These are phyloP conservation scores for Talaromyces sp. DNA, from an alignment of 2,329 filamentous ascomycete species.

Conservation along the genomic window DNA sequence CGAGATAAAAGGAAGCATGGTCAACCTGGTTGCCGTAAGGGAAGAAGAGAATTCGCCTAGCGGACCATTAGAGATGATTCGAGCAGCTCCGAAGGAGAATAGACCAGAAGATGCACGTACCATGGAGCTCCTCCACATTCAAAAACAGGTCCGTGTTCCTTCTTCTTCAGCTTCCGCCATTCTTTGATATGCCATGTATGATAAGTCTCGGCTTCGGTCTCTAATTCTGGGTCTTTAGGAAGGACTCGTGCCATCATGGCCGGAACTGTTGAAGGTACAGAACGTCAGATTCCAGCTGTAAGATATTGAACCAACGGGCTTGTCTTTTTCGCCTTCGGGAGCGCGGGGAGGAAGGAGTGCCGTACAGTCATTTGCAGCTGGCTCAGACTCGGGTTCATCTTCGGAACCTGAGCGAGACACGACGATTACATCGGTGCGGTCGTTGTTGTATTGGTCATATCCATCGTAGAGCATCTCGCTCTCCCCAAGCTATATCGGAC, in stretches of 20 bases:
- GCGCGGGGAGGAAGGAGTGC: conserved; percentile 14
- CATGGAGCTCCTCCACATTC: conserved; percentile 82
- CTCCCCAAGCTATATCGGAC: conserved; percentile 45
- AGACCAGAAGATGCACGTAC: conserved; percentile 45
- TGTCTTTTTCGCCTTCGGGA: neutral
- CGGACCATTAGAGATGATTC: neutral
- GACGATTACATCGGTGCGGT: conserved; percentile 58
- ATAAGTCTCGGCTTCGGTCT: conserved; percentile 68
- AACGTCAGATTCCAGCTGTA: conserved; percentile 4
- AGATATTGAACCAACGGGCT: conserved; percentile 12
- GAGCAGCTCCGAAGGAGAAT: neutral
- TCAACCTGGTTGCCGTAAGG: conserved; percentile 93
- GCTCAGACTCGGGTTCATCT: conserved; percentile 51
- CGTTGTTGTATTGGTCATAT: conserved; percentile 54
- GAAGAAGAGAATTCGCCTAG: conserved; percentile 88
- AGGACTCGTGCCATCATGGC: conserved; percentile 80
- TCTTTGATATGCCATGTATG: conserved; percentile 83
- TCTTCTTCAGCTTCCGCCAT: conserved; percentile 71
- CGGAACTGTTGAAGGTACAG: conserved; percentile 53
- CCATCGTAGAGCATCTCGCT: conserved; percentile 60
- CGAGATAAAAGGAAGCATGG: conserved; percentile 89
- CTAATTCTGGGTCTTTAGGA: conserved; percentile 70
- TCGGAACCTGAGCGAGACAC: conserved; percentile 57
- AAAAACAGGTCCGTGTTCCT: conserved; percentile 84
- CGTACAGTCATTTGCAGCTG: conserved; percentile 56